phyloP scores from a whole-genome alignment of 352 stramenopile species.

The Pythium coloratum region DNA sequence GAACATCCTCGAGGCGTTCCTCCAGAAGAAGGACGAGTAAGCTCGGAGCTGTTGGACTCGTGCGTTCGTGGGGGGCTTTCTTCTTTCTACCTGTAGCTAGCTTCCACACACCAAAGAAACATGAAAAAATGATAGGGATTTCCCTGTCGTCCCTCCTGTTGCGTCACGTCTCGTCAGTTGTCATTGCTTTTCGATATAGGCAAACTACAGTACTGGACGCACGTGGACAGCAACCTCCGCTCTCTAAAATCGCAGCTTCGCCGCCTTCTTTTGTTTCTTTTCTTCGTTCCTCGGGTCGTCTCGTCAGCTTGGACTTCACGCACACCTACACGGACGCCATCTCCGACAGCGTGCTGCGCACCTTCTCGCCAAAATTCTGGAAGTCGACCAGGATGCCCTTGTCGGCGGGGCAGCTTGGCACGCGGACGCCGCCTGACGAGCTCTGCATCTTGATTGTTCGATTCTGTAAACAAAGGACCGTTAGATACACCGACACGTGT shows the following conservation, averaged over 20 bases:
- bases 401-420: constrained; percentile 74
- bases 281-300: not conserved
- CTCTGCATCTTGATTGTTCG: constrained; percentile 85
- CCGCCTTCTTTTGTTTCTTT: not conserved
- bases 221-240: not conserved
- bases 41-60: not conserved
- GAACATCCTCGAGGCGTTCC: constrained; percentile 87
- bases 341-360: constrained; percentile 81
- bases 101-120: not conserved
- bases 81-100: not conserved
- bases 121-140: not conserved
- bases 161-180: not conserved
- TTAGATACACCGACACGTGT: constrained; percentile 16
- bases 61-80: not conserved
- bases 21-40: constrained; percentile 48
- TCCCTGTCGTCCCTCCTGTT: not conserved
- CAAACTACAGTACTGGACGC: not conserved
- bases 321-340: constrained; percentile 73
- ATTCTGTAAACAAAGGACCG: constrained; percentile 43
- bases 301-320: not conserved
- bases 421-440: constrained; percentile 69
- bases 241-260: constrained; percentile 1
- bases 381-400: constrained; percentile 70
- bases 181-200: not conserved
- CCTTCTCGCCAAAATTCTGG: constrained; percentile 79